Evolutionary conservation across 2,329 filamentous ascomycete genomes (phyloP).

Genomic region (Aspergillus eucalypticola): DNA sequence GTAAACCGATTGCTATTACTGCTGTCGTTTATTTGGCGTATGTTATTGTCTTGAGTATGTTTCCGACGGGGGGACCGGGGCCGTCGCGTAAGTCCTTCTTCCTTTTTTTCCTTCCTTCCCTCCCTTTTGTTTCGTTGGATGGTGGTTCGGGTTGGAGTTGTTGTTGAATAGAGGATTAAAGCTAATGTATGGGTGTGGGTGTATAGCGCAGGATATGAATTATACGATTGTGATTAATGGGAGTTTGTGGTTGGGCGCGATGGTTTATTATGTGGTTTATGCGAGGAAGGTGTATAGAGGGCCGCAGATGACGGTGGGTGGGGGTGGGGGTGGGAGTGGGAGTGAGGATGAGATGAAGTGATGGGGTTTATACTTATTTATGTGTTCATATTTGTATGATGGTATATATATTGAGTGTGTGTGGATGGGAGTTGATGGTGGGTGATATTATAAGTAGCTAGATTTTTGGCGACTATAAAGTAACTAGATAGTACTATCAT

Average conservation of each 20-base stretch:
- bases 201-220: slow-evolving; percentile 55
- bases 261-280: slow-evolving; percentile 58
- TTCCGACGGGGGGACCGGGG: slow-evolving; percentile 57
- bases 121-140: too few relatives aligned
- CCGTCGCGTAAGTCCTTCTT: too few relatives aligned
- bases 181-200: neutral
- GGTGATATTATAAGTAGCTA: too few relatives aligned
- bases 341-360: neutral
- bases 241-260: slow-evolving; percentile 57
- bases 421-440: neutral
- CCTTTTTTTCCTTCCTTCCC: too few relatives aligned
- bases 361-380: too few relatives aligned
- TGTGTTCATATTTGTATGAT: too few relatives aligned
- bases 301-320: slow-evolving; percentile 58
- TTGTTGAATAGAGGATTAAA: too few relatives aligned
- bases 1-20: slow-evolving; percentile 55
- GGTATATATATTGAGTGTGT: too few relatives aligned
- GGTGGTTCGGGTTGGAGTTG: too few relatives aligned
- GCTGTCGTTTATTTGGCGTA: slow-evolving; percentile 57
- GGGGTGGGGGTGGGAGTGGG: slow-evolving; percentile 15
- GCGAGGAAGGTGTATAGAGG: slow-evolving; percentile 63
- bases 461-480: too few relatives aligned
- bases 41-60: slow-evolving; percentile 59
- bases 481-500: too few relatives aligned
- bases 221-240: slow-evolving; percentile 63